Base-by-base conservation (phyloP, 495 filamentous ascomycete species). In the Bathelium albidoporum region DNA sequence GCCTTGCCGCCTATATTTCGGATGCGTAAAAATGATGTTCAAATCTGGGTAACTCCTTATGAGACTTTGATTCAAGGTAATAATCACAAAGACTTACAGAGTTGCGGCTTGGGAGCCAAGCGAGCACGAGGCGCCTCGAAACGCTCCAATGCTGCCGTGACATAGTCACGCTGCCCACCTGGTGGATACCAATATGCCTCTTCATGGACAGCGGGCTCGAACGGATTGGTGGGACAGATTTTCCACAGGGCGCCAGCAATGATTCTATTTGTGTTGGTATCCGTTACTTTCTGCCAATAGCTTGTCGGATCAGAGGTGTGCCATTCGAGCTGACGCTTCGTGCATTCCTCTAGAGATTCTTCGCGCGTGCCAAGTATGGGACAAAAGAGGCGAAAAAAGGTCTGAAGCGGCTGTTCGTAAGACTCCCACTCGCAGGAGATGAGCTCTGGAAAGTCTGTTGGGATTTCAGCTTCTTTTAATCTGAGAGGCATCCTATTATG, bases 11-110 rank as follows among this genome's bases (percentile, higher is more conserved):
- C 60, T 28, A n/a, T 62, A 62, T 14, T 53, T 43, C 16, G 60
- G 60, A n/a, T 53, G 60, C 3, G 60, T 62, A 43, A 62, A 62
- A 24, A 62, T 45, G 31, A 62, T 62, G 43, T 62, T 62, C 5
- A 62, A 43, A 36, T 52, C 60, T 62, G 18, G 2, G 34, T 14
- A 14, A 39, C 14, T 5, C 5, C 14, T 39, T 39, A 14, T 39
- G 34, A 39, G 34, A 39, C 34, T 14, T 5, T 39, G 5, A 5
- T 39, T 39, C 34, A 5, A 39, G 34, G 34, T 5, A 39, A 39
- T 24, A 18, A 9, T 32, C 1, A 53, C 18, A 32, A 34, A 49
- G 16, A 62, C 60, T 3, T 62, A 62, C 60, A 53, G 20, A 62
- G 24, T n/a, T 62, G 60, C 43, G 60, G 60, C 29, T 22, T 9